Percentiles rank a stretch among this genome's conserved stretches.
Evolutionary conservation across 306 rosid genomes (phyloP).

Genomic region (Canavalia ensiformis): DNA sequence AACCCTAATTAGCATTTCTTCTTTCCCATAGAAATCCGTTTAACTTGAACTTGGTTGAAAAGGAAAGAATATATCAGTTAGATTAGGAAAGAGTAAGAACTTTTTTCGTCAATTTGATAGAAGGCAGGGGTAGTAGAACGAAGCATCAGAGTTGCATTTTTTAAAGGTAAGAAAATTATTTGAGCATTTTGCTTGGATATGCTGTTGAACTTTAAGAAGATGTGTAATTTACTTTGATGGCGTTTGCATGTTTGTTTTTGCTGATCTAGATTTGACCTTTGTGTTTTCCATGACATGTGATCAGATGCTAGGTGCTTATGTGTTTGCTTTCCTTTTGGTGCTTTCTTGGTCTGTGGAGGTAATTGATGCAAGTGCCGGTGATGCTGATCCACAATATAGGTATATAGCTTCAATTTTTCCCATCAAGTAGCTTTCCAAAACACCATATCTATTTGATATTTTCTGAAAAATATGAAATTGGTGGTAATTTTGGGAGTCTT

Average conservation of each 20-base stretch:
- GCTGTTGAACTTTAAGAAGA: not conserved
- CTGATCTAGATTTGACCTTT: conserved; percentile 38
- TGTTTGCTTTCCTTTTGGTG: conserved; percentile 62
- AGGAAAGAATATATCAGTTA: no score
- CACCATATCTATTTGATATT: not conserved
- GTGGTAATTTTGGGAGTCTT: not conserved
- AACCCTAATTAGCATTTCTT: no score
- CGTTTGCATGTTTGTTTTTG: conserved; percentile 27
- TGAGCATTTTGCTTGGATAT: not conserved
- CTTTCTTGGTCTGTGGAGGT: conserved; percentile 56
- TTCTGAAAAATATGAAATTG: not conserved
- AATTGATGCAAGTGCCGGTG: conserved; percentile 82
- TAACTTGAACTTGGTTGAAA: no score
- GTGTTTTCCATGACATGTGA: conserved; percentile 33
- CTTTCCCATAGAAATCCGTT: no score
- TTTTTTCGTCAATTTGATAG: no score
- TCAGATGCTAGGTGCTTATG: conserved; percentile 67
- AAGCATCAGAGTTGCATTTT: no score
- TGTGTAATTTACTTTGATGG: not conserved
- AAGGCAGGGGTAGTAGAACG: no score
- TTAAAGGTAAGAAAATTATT: not conserved
- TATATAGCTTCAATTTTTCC: conserved; percentile 40
- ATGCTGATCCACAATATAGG: conserved; percentile 81
- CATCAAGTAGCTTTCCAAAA: not conserved
- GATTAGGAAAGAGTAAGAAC: no score